Percentiles rank a stretch among this genome's conserved stretches.
These are phyloP conservation scores for Trypethelium eluteriae DNA, from an alignment of 495 filamentous ascomycete genomes.

Conservation along the genomic window DNA sequence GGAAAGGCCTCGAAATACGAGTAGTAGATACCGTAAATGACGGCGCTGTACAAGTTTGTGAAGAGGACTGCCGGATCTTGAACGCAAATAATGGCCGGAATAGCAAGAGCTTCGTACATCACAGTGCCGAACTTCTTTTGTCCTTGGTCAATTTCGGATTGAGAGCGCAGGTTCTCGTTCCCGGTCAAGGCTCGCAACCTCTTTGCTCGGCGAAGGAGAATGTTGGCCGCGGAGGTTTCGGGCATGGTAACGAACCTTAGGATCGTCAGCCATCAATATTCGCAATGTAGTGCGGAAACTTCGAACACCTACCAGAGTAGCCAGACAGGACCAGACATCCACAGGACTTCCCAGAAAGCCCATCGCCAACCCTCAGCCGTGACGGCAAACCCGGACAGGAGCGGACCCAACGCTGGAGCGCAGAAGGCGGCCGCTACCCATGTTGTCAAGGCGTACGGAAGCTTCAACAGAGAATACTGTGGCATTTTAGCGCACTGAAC, in stretches of 20 bases:
- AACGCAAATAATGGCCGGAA: slow-evolving; percentile 53
- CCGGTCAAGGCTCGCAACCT: slow-evolving; percentile 41
- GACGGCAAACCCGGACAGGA: slow-evolving; percentile 54
- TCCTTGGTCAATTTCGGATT: slow-evolving; percentile 30
- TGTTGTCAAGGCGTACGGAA: slow-evolving; percentile 42
- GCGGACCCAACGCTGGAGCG: slow-evolving; percentile 49
- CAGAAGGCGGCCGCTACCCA: slow-evolving; percentile 41
- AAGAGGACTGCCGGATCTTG: slow-evolving; percentile 55
- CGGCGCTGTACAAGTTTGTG: slow-evolving; percentile 51
- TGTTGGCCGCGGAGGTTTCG: slow-evolving; percentile 43
- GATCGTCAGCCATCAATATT: neutral
- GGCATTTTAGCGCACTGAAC: slow-evolving; percentile 8
- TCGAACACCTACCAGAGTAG: slow-evolving; percentile 31
- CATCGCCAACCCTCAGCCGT: slow-evolving; percentile 37
- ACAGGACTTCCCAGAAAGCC: slow-evolving; percentile 36
- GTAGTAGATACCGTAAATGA: slow-evolving; percentile 60
- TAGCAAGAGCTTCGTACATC: slow-evolving; percentile 49
- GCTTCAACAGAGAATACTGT: slow-evolving; percentile 33
- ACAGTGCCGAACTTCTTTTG: slow-evolving; percentile 36
- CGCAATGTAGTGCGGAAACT: neutral
- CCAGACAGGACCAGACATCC: slow-evolving; percentile 40
- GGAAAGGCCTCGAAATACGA: slow-evolving; percentile 65
- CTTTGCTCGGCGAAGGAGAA: slow-evolving; percentile 46
- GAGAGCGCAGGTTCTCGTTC: slow-evolving; percentile 24
- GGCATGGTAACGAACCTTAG: slow-evolving; percentile 42